These are phyloP conservation scores for Pelargonium australe DNA, from an alignment of 441 rosid species.

Conservation along the genomic window DNA sequence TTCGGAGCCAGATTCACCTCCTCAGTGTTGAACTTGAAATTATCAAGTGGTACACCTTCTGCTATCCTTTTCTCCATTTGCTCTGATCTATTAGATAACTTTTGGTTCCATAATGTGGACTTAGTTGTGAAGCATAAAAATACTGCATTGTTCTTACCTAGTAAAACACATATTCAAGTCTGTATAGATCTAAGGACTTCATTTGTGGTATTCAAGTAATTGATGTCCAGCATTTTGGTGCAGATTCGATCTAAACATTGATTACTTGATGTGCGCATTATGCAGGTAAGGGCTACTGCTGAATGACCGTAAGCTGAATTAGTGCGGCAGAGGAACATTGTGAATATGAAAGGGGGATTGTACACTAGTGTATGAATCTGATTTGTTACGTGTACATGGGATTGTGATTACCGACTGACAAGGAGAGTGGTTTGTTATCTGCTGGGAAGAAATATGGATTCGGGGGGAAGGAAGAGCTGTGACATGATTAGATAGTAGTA, in stretches of 20 bases:
- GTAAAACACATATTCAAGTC: no score
- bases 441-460: constrained; percentile 15
- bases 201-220: no score
- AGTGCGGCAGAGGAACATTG: constrained; percentile 30
- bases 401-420: no score
- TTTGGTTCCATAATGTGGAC: no score
- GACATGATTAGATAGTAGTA: constrained; percentile 14
- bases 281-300: constrained; percentile 24
- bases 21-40: constrained; percentile 29
- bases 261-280: background rate
- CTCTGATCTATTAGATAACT: no score
- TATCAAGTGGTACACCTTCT: constrained; percentile 27
- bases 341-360: constrained; percentile 40
- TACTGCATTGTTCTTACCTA: no score
- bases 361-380: constrained; percentile 19
- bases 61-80: no score
- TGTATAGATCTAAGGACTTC: no score
- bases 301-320: constrained; percentile 21
- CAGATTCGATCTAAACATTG: no score
- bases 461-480: background rate
- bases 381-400: no score
- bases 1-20: constrained; percentile 86
- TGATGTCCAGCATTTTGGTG: no score
- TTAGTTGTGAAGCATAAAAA: no score
- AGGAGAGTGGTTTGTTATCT: constrained; percentile 1